Base-by-base conservation (phyloP, 2,329 filamentous ascomycete genomes). In the Fusarium humuli region DNA sequence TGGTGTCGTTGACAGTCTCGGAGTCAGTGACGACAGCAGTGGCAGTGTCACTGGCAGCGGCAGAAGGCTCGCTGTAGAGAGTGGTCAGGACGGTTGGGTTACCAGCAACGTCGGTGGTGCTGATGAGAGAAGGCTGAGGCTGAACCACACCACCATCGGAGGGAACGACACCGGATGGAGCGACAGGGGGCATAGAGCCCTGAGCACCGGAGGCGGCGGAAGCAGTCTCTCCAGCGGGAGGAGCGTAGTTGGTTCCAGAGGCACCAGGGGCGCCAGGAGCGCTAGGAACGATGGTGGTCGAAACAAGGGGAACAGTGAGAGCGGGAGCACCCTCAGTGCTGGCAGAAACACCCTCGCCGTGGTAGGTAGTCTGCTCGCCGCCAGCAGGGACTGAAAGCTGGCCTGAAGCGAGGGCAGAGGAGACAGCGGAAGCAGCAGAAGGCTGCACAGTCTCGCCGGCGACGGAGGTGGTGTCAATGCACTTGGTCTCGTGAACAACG, bases 401-500 rank as follows among this genome's bases (percentile, higher is more conserved):
- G 25, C 42, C 65, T 58, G 63, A 61, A n/a, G 40, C 42, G 34
- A 69, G 62, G 29, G 40, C 41, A 16, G 66, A 66, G 32, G 55
- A 42, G 7, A 40, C 41, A 40, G 23, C 41, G 46, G 65, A 68
- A 29, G 55, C 52, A 45, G 46, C 47, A 41, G 57, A 52, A 34
- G 68, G n/a, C 53, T 65, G 66, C 27, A 42, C 41, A 7, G 34
- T 60, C 13, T 60, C 56, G 23, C 54, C 67, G 44, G 61, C 75
- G 42, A 73, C 78, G 27, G 78, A 77, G 52, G 77, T 70, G 49
- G 75, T 72, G 48, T 76, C 64, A 32, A 73, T 65, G 72, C 80
- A 82, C 55, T 75, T 67, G 32, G 79, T 81, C 59, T 74, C 75
- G 29, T 79, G 74, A 29, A 79, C 67, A 52, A 81, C 62, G 65